Base-by-base conservation (phyloP, 805 yeast species). In the Candida chauliodis region DNA sequence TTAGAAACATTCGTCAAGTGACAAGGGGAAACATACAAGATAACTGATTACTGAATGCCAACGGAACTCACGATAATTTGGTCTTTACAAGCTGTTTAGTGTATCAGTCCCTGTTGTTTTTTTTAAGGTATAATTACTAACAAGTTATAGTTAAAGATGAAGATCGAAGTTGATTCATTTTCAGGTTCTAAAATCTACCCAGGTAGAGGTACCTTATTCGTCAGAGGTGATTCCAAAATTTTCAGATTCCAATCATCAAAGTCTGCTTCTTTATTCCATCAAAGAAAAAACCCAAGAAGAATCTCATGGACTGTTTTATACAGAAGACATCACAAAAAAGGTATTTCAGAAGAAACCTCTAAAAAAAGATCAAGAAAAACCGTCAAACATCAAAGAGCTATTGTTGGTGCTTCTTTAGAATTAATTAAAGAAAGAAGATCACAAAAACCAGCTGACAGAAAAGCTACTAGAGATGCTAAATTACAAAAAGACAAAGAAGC, bases 281-380 rank as follows among this genome's bases (percentile, higher is more conserved):
- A 93, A 81, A 89, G 97, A 84, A 93, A 93, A 95, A 93, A 93
- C 90, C 99, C 99, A 78, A 90, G 99, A 84, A 86, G 96, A 83
- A 82, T 93, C 71, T 82, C 98, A 53, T 93, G 99, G 99, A 93
- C 99, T 57, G 97, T 91, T 66, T 81, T 93, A 64, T 93, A 78
- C 91, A 91, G 99, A 84, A 87, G 95, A 78, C 96, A 91, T 79
- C 98, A 93, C 95, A 89, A 88, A 85, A 93, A 93, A 80, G 99
- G 99, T 79, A 81, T 91, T 70, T 82, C 96, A 66, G 99, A 93
- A 81, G 99, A 93, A 79, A 87, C 85, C 59, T 61, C 95, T 72
- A 93, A 88, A 85, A 95, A 87, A 84, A 87, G 96, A 78, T 56
- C 93, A 59, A 91, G 96, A 82, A 90, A 88, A 83, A 71, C 96